A percentile compares a stretch with the other conserved stretches of the same genome.
phyloP scores from a whole-genome alignment of 2,329 filamentous ascomycete species.

The Aspergillus vadensis region DNA sequence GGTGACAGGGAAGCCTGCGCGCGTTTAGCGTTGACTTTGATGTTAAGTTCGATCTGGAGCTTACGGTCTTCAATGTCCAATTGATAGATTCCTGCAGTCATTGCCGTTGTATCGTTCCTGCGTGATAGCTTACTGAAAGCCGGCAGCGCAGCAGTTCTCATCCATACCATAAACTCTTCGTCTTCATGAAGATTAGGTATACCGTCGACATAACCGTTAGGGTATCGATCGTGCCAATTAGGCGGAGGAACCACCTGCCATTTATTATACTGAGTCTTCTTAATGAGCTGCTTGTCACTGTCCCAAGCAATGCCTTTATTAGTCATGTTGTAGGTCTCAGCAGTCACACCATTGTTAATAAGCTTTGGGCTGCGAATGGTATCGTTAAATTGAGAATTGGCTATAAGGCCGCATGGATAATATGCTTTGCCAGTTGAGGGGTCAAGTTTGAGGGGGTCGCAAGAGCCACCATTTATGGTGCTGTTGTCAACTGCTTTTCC shows the following conservation, averaged over 20 bases:
- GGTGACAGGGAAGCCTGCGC: constrained; percentile 74
- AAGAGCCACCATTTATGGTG: constrained; percentile 69
- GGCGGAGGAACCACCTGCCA: constrained; percentile 75
- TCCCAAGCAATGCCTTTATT: constrained; percentile 80
- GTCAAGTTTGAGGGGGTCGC: constrained; percentile 69
- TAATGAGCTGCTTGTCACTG: constrained; percentile 80
- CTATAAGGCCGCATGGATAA: constrained; percentile 94
- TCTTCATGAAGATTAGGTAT: constrained; percentile 73
- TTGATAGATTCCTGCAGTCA: constrained; percentile 73
- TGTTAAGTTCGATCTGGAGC: constrained; percentile 39
- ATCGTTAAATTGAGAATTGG: constrained; percentile 97
- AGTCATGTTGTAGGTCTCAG: constrained; percentile 72
- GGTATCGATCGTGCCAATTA: constrained; percentile 77
- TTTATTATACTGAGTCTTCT: constrained; percentile 65
- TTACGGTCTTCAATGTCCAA: constrained; percentile 77
- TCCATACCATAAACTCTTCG: constrained; percentile 96
- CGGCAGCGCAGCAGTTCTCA: constrained; percentile 92
- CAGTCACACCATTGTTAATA: constrained; percentile 52
- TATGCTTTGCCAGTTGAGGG: constrained; percentile 64
- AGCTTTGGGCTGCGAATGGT: constrained; percentile 70
- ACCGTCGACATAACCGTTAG: constrained; percentile 66
- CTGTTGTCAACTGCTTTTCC: constrained; percentile 64
- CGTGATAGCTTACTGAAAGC: constrained; percentile 92
- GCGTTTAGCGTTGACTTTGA: constrained; percentile 17
- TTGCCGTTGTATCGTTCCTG: constrained; percentile 70